These are phyloP conservation scores for Combretum micranthum DNA, from an alignment of 345 rosid genomes.

Conservation along the genomic window DNA sequence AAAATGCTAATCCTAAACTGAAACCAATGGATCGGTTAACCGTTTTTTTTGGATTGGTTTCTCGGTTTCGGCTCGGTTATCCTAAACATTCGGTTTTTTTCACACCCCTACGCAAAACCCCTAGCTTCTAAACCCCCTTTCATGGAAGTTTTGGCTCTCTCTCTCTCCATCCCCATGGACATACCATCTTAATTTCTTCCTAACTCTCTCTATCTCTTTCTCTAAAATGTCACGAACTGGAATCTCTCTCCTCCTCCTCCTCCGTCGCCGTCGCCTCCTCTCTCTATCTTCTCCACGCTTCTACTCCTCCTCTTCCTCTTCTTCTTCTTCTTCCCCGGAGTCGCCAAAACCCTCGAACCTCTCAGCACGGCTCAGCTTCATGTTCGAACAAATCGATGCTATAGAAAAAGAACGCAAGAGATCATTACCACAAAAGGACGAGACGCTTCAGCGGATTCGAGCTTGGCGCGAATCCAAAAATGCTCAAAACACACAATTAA, in stretches of 20 bases:
- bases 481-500: slow-evolving; percentile 5
- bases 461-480: slow-evolving; percentile 81
- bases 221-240: slow-evolving; percentile 32
- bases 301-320: slow-evolving; percentile 14
- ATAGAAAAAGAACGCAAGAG: slow-evolving; percentile 71
- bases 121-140: not conserved
- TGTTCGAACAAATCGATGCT: slow-evolving; percentile 83
- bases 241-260: slow-evolving; percentile 34
- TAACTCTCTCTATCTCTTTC: slow-evolving; percentile 1
- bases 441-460: slow-evolving; percentile 80
- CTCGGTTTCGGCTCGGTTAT: too few relatives aligned
- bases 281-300: slow-evolving; percentile 6
- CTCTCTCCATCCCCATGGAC: not conserved
- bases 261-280: slow-evolving; percentile 16
- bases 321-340: slow-evolving; percentile 16
- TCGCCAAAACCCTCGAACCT: slow-evolving; percentile 55
- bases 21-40: too few relatives aligned
- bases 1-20: too few relatives aligned
- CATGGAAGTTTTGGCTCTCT: slow-evolving; percentile 16
- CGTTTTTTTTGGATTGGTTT: too few relatives aligned
- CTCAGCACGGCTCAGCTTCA: slow-evolving; percentile 86
- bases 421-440: slow-evolving; percentile 32
- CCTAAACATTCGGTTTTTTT: too few relatives aligned
- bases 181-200: not conserved
- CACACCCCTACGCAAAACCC: too few relatives aligned